Percentiles rank a stretch among this genome's conserved stretches.
Conservation (phyloP, 1,284 basidiomycete species). For the Puccinia brachypodii region DNA sequence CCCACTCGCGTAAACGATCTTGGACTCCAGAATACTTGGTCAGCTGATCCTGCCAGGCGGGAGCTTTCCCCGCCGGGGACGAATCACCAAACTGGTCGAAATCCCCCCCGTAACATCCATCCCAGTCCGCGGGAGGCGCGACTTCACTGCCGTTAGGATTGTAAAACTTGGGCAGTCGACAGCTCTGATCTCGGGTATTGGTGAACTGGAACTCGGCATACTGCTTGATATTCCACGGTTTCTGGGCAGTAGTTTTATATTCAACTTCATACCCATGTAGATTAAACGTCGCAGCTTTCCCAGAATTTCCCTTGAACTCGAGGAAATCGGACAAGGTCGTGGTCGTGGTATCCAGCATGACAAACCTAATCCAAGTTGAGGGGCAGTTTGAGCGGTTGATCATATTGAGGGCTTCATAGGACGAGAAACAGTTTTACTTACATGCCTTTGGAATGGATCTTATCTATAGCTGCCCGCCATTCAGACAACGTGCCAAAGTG, state of each 20-base stretch:
- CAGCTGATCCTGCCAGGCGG: slow-evolving; percentile 74
- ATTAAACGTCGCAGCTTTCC: slow-evolving; percentile 73
- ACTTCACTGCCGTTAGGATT: slow-evolving; percentile 69
- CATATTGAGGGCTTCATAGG: background rate
- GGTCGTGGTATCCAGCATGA: slow-evolving; percentile 87
- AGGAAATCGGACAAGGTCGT: slow-evolving; percentile 85
- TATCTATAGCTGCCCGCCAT: slow-evolving; percentile 72
- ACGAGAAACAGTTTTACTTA: background rate
- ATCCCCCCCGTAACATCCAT: slow-evolving; percentile 75
- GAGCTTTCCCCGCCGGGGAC: slow-evolving; percentile 85
- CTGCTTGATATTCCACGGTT: slow-evolving; percentile 77
- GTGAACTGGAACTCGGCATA: slow-evolving; percentile 72
- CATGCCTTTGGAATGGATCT: slow-evolving; percentile 76
- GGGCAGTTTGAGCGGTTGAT: background rate
- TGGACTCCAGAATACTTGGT: slow-evolving; percentile 77
- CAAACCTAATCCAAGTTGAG: slow-evolving; percentile 59
- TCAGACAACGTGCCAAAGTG: slow-evolving; percentile 80
- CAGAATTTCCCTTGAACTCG: slow-evolving; percentile 77
- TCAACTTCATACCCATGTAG: slow-evolving; percentile 70
- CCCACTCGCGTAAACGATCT: slow-evolving; percentile 51
- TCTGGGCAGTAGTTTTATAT: slow-evolving; percentile 73
- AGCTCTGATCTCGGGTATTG: slow-evolving; percentile 71
- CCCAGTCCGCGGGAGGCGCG: slow-evolving; percentile 59
- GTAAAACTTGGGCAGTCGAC: slow-evolving; percentile 75
- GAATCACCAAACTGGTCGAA: slow-evolving; percentile 93